A percentile compares a stretch with the other conserved stretches of the same genome.
These are phyloP conservation scores for Sugiyamaella americana DNA, from an alignment of 805 yeast genomes.

Conservation along the genomic window DNA sequence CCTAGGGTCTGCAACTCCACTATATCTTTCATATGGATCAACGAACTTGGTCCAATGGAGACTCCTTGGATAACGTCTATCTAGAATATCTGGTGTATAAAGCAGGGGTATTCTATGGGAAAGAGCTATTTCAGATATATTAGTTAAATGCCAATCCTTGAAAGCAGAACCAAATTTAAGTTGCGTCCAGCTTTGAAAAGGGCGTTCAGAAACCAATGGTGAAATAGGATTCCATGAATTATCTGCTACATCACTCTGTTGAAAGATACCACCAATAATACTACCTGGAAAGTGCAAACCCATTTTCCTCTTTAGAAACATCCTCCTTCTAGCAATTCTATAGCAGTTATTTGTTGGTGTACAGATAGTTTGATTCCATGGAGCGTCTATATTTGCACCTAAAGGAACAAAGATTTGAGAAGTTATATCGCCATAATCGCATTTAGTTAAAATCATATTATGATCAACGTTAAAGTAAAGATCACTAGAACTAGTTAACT, in stretches of 20 bases:
- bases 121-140: neutral
- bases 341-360: neutral
- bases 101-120: neutral
- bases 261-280: neutral
- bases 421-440: neutral
- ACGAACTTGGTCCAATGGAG: neutral
- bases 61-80: neutral
- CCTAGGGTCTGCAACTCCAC: neutral
- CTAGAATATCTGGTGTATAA: slow-evolving; percentile 1
- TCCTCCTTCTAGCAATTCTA: neutral
- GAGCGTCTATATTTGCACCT: neutral
- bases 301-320: neutral
- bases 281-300: neutral
- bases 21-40: neutral
- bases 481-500: neutral
- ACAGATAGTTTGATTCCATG: neutral
- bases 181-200: neutral
- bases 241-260: neutral
- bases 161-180: neutral
- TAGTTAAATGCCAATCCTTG: neutral
- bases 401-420: neutral
- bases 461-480: neutral
- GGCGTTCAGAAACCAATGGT: neutral
- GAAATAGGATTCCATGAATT: neutral
- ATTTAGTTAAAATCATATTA: neutral